A percentile compares a stretch with the other conserved stretches of the same genome.
Evolutionary conservation across 2,329 filamentous ascomycete genomes (phyloP).

Genomic region (Sporothrix protearum): DNA sequence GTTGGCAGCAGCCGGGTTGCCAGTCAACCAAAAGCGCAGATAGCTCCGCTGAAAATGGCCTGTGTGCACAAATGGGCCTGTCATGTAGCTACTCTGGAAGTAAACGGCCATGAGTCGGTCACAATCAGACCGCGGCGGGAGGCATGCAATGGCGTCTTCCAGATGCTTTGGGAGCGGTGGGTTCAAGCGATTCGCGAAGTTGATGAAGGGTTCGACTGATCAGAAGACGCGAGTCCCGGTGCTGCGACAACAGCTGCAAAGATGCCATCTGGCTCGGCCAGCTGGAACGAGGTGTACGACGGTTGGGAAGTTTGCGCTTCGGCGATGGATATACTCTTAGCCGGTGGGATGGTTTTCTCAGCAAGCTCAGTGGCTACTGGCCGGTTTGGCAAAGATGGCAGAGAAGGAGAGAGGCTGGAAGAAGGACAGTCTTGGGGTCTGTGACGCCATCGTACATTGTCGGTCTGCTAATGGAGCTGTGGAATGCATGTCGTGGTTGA

Average conservation of each 20-base stretch:
- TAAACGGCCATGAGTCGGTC: slow-evolving; percentile 40
- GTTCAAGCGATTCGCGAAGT: not conserved
- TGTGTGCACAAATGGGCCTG: slow-evolving; percentile 40
- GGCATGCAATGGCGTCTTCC: slow-evolving; percentile 34
- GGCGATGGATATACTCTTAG: not conserved
- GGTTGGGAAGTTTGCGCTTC: not conserved
- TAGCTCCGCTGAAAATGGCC: slow-evolving; percentile 49
- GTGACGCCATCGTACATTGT: not conserved
- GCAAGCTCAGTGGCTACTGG: not conserved
- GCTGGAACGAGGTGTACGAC: slow-evolving; percentile 22
- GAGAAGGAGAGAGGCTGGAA: not conserved
- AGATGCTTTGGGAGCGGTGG: slow-evolving; percentile 31
- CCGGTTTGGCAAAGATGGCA: not conserved
- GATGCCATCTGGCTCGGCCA: slow-evolving; percentile 36
- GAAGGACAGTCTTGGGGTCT: slow-evolving; percentile 1
- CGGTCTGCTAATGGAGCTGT: not conserved
- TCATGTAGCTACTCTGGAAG: slow-evolving; percentile 41
- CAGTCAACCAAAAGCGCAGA: slow-evolving; percentile 44
- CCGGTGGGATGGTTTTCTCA: not conserved
- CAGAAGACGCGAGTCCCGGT: not conserved
- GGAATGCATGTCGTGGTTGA: not conserved
- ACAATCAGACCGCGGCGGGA: slow-evolving; percentile 39
- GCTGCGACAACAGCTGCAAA: slow-evolving; percentile 31
- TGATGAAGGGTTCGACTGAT: not conserved
- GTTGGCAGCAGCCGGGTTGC: slow-evolving; percentile 32